Conservation (phyloP, 768 basidiomycete genomes). For the Russula brevipes region DNA sequence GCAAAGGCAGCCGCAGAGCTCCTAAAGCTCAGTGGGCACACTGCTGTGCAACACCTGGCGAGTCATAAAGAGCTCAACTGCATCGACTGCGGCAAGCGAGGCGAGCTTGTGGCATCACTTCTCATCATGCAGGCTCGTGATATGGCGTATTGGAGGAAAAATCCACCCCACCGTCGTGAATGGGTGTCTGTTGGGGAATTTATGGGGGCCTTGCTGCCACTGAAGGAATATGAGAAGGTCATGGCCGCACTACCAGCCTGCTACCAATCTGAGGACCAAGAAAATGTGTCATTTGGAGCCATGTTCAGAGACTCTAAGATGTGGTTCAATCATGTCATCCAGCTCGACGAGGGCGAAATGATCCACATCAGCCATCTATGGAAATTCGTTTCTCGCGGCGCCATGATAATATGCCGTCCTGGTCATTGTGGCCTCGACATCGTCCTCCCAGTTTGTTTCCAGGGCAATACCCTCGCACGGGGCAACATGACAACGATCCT, state of each 20-base stretch:
- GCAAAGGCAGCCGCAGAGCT: too few species aligned
- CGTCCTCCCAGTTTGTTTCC: background rate
- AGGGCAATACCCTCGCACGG: background rate
- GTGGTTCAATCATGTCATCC: conserved; percentile 3
- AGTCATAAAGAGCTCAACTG: background rate
- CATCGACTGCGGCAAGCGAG: background rate
- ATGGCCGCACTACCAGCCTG: background rate
- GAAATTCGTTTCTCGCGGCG: background rate
- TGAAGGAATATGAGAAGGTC: background rate
- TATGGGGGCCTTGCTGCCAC: background rate
- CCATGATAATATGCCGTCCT: background rate
- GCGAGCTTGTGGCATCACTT: background rate
- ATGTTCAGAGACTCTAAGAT: background rate
- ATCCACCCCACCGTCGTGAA: background rate
- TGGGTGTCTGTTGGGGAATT: background rate
- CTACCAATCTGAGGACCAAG: background rate
- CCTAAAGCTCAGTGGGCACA: too few species aligned
- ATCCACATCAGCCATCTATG: background rate
- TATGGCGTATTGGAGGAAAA: background rate
- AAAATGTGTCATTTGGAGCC: background rate
- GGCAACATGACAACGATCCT: background rate
- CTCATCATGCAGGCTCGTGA: background rate
- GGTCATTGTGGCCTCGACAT: background rate
- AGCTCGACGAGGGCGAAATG: background rate
- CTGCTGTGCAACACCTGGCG: background rate